Evolutionary conservation across 2,329 filamentous ascomycete species (phyloP).

Genomic region (Cladosporium sp.): DNA sequence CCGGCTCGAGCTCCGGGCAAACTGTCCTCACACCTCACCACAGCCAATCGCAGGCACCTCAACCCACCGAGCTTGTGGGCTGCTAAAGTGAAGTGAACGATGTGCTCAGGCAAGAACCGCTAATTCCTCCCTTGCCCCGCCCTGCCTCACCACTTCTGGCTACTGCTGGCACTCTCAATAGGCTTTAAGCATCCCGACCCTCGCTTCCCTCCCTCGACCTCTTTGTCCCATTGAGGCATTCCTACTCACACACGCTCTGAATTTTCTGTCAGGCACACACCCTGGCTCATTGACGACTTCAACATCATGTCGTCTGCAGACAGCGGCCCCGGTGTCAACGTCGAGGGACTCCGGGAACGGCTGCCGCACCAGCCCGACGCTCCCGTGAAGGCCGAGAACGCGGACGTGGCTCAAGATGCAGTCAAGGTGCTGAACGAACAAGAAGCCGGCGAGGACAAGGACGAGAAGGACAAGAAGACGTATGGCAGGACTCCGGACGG

Average conservation of each 20-base stretch:
- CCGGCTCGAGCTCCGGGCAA: neutral
- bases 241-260: too few relatives aligned
- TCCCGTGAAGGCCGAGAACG: slow-evolving; percentile 26
- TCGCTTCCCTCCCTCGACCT: neutral
- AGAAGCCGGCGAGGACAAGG: slow-evolving; percentile 41
- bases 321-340: neutral
- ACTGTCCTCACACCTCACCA: neutral
- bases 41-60: neutral
- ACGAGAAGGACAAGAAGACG: slow-evolving; percentile 62
- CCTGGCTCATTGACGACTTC: neutral
- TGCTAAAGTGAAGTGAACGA: neutral
- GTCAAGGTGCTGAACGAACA: slow-evolving; percentile 46
- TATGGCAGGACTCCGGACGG: slow-evolving; percentile 88
- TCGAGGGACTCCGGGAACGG: slow-evolving; percentile 43
- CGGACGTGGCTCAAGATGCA: slow-evolving; percentile 39
- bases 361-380: slow-evolving; percentile 29
- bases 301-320: slow-evolving; percentile 10
- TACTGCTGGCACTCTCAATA: neutral
- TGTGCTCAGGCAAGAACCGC: neutral
- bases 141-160: neutral
- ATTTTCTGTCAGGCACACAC: too few relatives aligned
- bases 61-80: neutral
- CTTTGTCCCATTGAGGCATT: neutral
- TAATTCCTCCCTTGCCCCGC: neutral
- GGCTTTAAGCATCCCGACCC: neutral